Base-by-base conservation (phyloP, 2,329 filamentous ascomycete species). In the Hypocreales sp. region DNA sequence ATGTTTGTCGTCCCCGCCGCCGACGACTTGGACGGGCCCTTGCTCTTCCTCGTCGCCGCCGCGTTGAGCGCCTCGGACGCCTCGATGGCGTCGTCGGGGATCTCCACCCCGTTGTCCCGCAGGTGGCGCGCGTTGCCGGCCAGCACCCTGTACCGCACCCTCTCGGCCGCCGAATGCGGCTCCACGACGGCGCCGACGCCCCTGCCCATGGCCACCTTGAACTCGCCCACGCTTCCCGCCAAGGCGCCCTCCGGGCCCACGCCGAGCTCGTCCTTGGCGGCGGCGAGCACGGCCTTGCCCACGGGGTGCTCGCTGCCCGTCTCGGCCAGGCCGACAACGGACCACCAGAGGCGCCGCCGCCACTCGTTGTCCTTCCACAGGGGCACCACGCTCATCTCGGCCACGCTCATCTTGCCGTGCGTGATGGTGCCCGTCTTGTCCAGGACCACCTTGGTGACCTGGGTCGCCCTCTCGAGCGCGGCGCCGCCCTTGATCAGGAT, bases 401-500 rank as follows among this genome's bases (percentile, higher is more conserved):
- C 79, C 12, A 95, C 86, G 35, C 71, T 92, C 84, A 98, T 95
- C 54, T 86, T 92, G 24, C 90, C 90, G 40, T 90, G 71, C 0
- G 90, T 98, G 33, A 98, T 65, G 4, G 87, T 95, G 17, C 87
- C 87, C 2, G 87, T 95, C 66, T 95, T 95, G 59, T 95, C 87
- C 14, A 95, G 70, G 11, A 95, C 79, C 13, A 95, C 70, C 40
- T 92, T 79, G 2, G 77, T 92, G 38, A 95, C 70, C 50, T 83
- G 87, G 7, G 84, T 95, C 0, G 84, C 80, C 5, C 72, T 83
- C 57, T 98, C 87, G 4, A 98, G 61, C 17, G 86, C 84, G 22
- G 82, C 86, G 30, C 90, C 90, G 29, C 90, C 87, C 56, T 98
- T 98, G 50, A 95, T 84, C n/a, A 98, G 62, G 40, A 98, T 98